A percentile compares a stretch with the other conserved stretches of the same genome.
Evolutionary conservation across 2,329 filamentous ascomycete genomes (phyloP).

Genomic region (Penicillium sp.): DNA sequence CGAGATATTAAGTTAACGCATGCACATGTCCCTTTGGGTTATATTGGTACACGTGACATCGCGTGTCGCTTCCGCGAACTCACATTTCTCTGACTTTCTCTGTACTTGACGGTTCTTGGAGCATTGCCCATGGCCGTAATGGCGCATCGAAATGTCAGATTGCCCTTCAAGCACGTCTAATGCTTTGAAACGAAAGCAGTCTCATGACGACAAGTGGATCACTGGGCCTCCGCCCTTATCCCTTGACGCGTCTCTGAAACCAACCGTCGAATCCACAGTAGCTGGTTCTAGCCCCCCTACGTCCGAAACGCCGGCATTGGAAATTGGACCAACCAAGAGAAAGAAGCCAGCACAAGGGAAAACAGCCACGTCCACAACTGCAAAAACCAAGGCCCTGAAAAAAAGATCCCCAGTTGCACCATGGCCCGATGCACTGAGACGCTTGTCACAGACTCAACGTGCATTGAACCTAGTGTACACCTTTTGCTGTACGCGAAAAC

Average conservation of each 20-base stretch:
- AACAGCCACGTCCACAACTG: neutral
- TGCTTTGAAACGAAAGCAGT: conserved; percentile 21
- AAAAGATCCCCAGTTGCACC: conserved; percentile 44
- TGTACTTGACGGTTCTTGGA: neutral
- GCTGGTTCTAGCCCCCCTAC: neutral
- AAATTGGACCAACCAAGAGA: conserved; percentile 4
- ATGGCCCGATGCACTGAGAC: conserved; percentile 76
- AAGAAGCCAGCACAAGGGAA: neutral
- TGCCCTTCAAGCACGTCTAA: neutral
- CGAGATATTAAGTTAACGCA: neutral
- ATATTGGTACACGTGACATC: conserved; percentile 20
- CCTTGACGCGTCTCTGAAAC: conserved; percentile 15
- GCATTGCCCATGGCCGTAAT: conserved; percentile 15
- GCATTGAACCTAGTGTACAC: conserved; percentile 92
- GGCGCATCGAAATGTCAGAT: conserved; percentile 26
- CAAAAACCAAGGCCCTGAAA: conserved; percentile 12
- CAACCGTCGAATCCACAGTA: neutral
- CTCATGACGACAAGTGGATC: conserved; percentile 3
- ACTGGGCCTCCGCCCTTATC: neutral
- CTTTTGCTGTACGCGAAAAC: conserved; percentile 90
- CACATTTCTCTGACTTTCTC: neutral
- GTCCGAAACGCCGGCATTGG: neutral
- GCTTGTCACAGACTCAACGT: conserved; percentile 72
- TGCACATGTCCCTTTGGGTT: neutral
- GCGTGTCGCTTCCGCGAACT: conserved; percentile 9